Evolutionary conservation across 108 stramenopile genomes (phyloP), one percentile per base, ranked within the genome.

Genomic region (Aureococcus anophagefferens): DNA sequence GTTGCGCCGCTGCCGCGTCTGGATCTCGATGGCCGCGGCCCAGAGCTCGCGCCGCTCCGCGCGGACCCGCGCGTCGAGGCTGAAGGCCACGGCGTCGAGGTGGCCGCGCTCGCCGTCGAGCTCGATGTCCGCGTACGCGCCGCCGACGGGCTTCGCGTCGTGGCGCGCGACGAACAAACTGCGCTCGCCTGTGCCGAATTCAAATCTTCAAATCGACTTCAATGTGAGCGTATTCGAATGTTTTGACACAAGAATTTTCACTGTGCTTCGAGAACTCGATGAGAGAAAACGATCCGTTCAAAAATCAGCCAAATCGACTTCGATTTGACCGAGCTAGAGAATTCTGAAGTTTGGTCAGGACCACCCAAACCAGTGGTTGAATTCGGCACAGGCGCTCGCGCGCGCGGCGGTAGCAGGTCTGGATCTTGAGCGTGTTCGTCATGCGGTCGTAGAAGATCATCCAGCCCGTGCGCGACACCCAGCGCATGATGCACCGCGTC

Each of bases 21-120:
- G 63, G 62, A 71, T 71, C 28, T 28, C 63, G 7, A 64, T 33
- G 21, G 63, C 33, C 11, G 40, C 70, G 62, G 28, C 25, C 70
- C 70, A 71, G 35, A 71, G 35, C 70, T 64, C 34, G 28, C 70
- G 33, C 70, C 63, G 62, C 33, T 71, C 70, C 17, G 62, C 63
- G n/a, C 70, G 29, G 46, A 69, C 68, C 29, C 34, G 35, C 13
- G 4, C 37, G 36, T 35, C 35, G 67, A 68, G 13, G 21, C 30
- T 31, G 28, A 33, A 65, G 31, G 65, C 34, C n/a, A 63, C 63
- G 65, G 31, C 13, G 29, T 64, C 44, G 32, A 62, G 7, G 69
- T 21, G n/a, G 30, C 33, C 59, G 11, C 70, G 33, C 4, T 30
- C n/a, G 21, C 33, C 46, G 21, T 9, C 70, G 34, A 71, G 70